These are phyloP conservation scores for Botrytis fragariae DNA, from an alignment of 2,329 filamentous ascomycete genomes.

Conservation along the genomic window DNA sequence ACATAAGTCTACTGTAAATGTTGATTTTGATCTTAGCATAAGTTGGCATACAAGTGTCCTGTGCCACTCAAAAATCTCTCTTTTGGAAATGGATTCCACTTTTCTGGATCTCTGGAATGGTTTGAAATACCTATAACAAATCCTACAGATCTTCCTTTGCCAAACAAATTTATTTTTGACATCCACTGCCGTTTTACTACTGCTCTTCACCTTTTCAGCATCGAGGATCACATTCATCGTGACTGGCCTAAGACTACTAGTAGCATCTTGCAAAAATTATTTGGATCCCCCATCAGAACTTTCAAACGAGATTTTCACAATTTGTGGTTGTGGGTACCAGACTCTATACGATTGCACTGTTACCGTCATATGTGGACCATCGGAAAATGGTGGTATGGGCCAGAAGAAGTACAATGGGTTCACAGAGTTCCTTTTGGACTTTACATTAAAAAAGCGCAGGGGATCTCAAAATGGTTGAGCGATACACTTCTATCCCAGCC, in stretches of 20 bases:
- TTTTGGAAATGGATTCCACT: background rate
- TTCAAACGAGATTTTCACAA: background rate
- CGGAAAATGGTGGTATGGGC: background rate
- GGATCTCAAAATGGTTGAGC: background rate
- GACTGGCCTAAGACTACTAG: background rate
- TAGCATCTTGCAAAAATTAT: background rate
- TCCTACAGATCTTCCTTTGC: background rate
- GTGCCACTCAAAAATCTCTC: background rate
- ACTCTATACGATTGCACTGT: background rate
- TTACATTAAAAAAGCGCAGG: background rate
- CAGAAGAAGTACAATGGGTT: background rate
- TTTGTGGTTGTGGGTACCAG: background rate
- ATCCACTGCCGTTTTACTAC: background rate
- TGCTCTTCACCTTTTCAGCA: background rate
- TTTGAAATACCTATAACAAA: background rate
- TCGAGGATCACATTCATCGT: background rate
- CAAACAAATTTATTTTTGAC: background rate
- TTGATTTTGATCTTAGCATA: background rate
- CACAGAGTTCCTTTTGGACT: background rate
- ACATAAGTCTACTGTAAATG: no score
- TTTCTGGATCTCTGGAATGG: background rate
- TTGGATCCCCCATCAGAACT: background rate
- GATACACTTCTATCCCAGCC: background rate
- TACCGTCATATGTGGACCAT: background rate
- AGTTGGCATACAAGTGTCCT: background rate